Base-by-base conservation (phyloP, 805 yeast genomes). In the Brettanomyces sp. region DNA sequence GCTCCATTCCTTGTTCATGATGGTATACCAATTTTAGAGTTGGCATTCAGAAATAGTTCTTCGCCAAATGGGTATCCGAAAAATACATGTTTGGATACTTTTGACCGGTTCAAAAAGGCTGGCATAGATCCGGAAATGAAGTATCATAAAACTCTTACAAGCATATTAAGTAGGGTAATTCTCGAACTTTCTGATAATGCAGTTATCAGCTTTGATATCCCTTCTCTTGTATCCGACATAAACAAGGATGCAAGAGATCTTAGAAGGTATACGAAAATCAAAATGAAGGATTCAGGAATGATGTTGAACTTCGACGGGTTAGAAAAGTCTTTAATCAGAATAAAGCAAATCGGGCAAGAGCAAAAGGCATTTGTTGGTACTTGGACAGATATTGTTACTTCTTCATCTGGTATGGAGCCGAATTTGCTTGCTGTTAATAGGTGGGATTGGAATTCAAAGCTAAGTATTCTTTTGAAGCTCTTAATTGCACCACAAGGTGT, bases 361-460 rank as follows among this genome's bases (percentile, higher is more conserved):
- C 76, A 79, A 56, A 71, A 69, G 12, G 66, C 70, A 3, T 84
- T 89, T 80, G 59, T 63, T 3, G 63, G 65, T 22, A 77, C 81
- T 6, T 90, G 96, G 96, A 59, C 63, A 22, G 74, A 74, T 32
- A 64, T 77, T 21, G 75, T 76, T 3, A 60, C 63, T 12, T 69
- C 72, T 32, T 74, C 71, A 42, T 67, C 73, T 4, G 90, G 84
- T 2, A 56, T 79, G 3, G 95, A 90, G 58, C 89, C 95, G 1
- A 77, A 88, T 1, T 59, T 83, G 46, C 65, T 86, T 36, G 74
- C 90, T 0, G 79, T 81, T 41, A 80, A 77, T 51, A 70, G 98
- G 55, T 77, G 86, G 82, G 78, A 77, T 47, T 85, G 93, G 86
- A 90, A 90, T 62, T 72, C 78, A n/a, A 77, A 78, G 49, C 63